These are phyloP conservation scores for Alternaria tenuissima DNA, from an alignment of 2,329 filamentous ascomycete genomes.

Conservation along the genomic window DNA sequence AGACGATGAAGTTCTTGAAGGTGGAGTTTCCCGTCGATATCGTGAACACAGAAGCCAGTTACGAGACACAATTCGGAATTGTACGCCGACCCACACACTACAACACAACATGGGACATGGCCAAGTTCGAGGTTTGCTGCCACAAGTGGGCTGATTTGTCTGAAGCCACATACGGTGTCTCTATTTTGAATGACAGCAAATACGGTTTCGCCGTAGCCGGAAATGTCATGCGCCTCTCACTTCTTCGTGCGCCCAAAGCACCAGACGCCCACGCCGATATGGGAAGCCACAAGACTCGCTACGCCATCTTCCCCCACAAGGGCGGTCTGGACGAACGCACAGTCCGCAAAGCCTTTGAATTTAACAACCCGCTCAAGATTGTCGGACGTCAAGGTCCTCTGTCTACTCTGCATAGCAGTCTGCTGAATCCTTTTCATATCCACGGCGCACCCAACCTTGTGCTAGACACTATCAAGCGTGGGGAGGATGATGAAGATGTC, in stretches of 20 bases:
- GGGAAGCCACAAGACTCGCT: conserved; percentile 86
- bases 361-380: conserved; percentile 81
- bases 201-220: conserved; percentile 94
- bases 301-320: conserved; percentile 86
- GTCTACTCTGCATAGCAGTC: conserved; percentile 29
- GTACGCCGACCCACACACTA: conserved; percentile 93
- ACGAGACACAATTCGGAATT: conserved; percentile 94
- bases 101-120: conserved; percentile 98
- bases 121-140: conserved; percentile 95
- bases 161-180: conserved; percentile 87
- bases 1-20: conserved; percentile 97
- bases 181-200: conserved; percentile 93
- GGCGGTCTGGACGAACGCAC: conserved; percentile 76
- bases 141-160: conserved; percentile 94
- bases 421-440: conserved; percentile 70
- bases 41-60: conserved; percentile 88
- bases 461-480: conserved; percentile 90
- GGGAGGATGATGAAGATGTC: conserved; percentile 66
- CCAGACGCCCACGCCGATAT: conserved; percentile 95
- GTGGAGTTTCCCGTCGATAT: conserved; percentile 97
- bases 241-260: conserved; percentile 88
- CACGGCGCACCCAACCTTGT: conserved; percentile 72
- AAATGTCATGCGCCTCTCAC: conserved; percentile 85
- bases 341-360: conserved; percentile 83
- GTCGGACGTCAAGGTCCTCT: conserved; percentile 50